A percentile compares a stretch with the other conserved stretches of the same genome.
Evolutionary conservation across 2,329 filamentous ascomycete species (phyloP).

Genomic region (Coniella lustricola): DNA sequence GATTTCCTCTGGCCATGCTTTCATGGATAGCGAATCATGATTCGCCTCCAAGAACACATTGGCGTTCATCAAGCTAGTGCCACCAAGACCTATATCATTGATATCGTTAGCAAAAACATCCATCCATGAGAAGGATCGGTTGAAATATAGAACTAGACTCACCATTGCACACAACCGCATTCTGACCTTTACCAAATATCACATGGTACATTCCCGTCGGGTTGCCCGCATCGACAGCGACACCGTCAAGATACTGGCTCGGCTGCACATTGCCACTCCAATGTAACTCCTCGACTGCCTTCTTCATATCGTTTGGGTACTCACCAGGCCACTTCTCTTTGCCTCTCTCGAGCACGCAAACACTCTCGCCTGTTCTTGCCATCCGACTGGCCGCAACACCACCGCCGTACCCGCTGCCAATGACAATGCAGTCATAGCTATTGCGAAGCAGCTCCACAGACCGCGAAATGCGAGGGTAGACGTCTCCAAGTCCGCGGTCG

Average conservation of each 20-base stretch:
- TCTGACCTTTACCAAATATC: constrained; percentile 56
- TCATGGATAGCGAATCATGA: constrained; percentile 42
- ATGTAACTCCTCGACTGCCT: constrained; percentile 46
- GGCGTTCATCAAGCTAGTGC: constrained; percentile 59
- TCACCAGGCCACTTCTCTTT: constrained; percentile 61
- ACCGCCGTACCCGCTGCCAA: constrained; percentile 64
- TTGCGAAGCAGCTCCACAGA: constrained; percentile 50
- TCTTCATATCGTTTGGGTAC: constrained; percentile 43
- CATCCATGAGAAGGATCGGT: neutral
- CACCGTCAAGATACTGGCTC: constrained; percentile 29
- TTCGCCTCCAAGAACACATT: constrained; percentile 60
- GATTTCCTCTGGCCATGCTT: constrained; percentile 54
- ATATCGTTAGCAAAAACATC: neutral
- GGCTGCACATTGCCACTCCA: constrained; percentile 47
- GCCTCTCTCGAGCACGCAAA: constrained; percentile 59
- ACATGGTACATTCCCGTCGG: constrained; percentile 58
- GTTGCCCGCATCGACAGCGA: constrained; percentile 40
- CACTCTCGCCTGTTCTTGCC: constrained; percentile 51
- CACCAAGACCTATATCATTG: constrained; percentile 46
- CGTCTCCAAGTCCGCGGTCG: constrained; percentile 11
- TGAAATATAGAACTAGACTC: constrained; percentile 15
- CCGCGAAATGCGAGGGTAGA: constrained; percentile 48
- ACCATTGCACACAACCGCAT: constrained; percentile 54
- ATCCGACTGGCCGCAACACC: constrained; percentile 59
- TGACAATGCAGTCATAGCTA: constrained; percentile 58